These are phyloP conservation scores for Globisporangium spiculum DNA, from an alignment of 352 stramenopile genomes.

Conservation along the genomic window DNA sequence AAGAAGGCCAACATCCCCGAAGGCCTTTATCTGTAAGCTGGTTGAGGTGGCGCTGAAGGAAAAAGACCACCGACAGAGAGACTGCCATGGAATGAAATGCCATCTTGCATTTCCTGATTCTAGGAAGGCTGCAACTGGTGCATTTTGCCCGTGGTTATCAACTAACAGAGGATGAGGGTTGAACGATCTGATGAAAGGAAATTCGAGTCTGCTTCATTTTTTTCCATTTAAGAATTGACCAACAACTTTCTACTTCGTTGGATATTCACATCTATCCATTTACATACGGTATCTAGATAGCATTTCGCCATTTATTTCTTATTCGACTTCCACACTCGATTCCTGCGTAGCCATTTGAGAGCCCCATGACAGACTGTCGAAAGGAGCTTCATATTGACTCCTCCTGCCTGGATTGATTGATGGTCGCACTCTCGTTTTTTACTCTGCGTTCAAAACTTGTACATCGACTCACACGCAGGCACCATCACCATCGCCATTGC, in stretches of 20 bases:
- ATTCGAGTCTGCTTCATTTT: slow-evolving; percentile 6
- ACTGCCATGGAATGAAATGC: background rate
- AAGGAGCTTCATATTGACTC: background rate
- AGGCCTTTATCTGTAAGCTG: slow-evolving; percentile 96
- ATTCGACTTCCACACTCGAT: background rate
- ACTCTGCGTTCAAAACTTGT: background rate
- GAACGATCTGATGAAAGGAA: background rate
- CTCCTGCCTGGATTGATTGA: background rate
- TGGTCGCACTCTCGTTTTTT: too few relatives aligned
- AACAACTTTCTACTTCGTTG: background rate
- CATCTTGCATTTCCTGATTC: background rate
- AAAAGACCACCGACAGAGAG: background rate
- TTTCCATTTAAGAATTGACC: background rate
- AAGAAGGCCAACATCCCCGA: slow-evolving; percentile 99
- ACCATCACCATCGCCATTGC: background rate
- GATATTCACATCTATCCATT: slow-evolving; percentile 8
- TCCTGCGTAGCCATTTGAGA: background rate
- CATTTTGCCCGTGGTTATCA: background rate
- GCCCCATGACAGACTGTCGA: background rate
- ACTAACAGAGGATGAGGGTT: background rate
- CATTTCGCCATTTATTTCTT: slow-evolving; percentile 3
- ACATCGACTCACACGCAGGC: background rate
- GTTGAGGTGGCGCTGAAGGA: background rate
- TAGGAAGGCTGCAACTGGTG: background rate
- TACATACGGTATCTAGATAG: background rate